Percentiles rank a stretch among this genome's conserved stretches.
phyloP scores from a whole-genome alignment of 108 stramenopile species.

The Chaetoceros tenuissimus region DNA sequence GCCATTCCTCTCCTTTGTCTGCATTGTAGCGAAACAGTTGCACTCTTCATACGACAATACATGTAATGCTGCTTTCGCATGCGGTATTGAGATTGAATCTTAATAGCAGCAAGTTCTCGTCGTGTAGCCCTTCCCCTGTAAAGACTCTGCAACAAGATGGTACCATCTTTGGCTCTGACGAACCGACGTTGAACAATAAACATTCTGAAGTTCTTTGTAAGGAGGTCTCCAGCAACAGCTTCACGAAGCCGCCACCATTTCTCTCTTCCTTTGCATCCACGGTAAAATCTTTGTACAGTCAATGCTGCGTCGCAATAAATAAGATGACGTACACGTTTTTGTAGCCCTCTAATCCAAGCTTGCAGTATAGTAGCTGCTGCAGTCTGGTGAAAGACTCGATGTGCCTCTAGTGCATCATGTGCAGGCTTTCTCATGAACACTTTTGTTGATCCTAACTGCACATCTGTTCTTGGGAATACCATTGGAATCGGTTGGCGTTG shows the following conservation, averaged over 20 bases:
- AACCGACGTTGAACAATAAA: constrained; percentile 44
- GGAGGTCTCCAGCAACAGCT: constrained; percentile 63
- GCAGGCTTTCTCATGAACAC: constrained; percentile 92
- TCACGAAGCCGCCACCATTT: constrained; percentile 77
- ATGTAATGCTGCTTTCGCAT: constrained; percentile 30
- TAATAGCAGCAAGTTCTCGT: constrained; percentile 44
- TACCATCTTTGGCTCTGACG: constrained; percentile 39
- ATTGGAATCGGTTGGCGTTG: constrained; percentile 75
- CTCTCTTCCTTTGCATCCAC: constrained; percentile 75
- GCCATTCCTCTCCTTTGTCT: constrained; percentile 42
- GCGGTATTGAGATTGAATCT: constrained; percentile 55
- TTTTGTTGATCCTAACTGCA: constrained; percentile 86
- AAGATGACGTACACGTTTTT: constrained; percentile 48
- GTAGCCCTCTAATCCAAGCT: constrained; percentile 72
- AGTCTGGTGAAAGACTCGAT: constrained; percentile 69
- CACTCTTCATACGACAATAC: constrained; percentile 50
- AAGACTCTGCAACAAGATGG: constrained; percentile 55
- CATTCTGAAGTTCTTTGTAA: constrained; percentile 78
- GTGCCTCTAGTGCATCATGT: constrained; percentile 84
- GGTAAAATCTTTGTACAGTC: constrained; percentile 66
- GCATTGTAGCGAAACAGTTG: constrained; percentile 73
- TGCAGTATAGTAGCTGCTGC: constrained; percentile 73
- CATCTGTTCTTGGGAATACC: constrained; percentile 68
- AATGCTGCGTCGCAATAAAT: constrained; percentile 48
- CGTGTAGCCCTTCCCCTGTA: constrained; percentile 60